Evolutionary conservation across 768 basidiomycete genomes (phyloP), one percentile per base, ranked within the genome.

Genomic region (Lactarius evosmus): DNA sequence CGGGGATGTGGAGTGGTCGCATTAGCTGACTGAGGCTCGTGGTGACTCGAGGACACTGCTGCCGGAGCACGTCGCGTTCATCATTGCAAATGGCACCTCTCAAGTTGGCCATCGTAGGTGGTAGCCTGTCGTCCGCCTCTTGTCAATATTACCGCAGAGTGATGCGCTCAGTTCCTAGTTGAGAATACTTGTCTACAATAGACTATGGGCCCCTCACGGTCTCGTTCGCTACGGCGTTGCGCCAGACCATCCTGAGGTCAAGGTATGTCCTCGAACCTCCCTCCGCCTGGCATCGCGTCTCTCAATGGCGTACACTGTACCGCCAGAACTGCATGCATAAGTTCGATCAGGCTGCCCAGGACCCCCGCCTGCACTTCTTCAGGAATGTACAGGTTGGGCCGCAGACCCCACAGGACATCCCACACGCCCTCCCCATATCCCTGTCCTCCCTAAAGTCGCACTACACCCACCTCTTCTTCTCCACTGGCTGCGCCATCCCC

Each of bases 221-320:
- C 81, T 98, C 1, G 95, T 97, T 4, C 80, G 97, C 51, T 99
- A 95, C 71, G 95, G 97, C 0, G 95, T 99, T 17, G 96, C 97
- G 12, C 96, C 96, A 50, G 96, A 98, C 77, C 96, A 98, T 75
- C 94, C 97, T 11, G 96, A 98, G 78, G 95, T 98, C 74, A 99
- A 98, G 85, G 96, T 84, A 69, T 51, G 76, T 65, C 34, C 41
- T 32, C 34, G 22, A 17, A 16, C 25, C 3, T 25, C 22, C 11
- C 52, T 33, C 27, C 2, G 4, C 32, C 9, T 70, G 58, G 59
- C 64, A 46, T 36, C 30, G 3, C 5, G 17, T 38, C 14, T 19
- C 8, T 36, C 29, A 22, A 57, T 16, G 61, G 27, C 11, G 2
- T 32, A 30, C 41, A 16, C 56, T 6, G 5, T 25, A n/a, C 25